A percentile compares a stretch with the other conserved stretches of the same genome.
These are phyloP conservation scores for Phoenix roebelenii DNA, from an alignment of 176 grass and related monocot genomes.

Conservation along the genomic window DNA sequence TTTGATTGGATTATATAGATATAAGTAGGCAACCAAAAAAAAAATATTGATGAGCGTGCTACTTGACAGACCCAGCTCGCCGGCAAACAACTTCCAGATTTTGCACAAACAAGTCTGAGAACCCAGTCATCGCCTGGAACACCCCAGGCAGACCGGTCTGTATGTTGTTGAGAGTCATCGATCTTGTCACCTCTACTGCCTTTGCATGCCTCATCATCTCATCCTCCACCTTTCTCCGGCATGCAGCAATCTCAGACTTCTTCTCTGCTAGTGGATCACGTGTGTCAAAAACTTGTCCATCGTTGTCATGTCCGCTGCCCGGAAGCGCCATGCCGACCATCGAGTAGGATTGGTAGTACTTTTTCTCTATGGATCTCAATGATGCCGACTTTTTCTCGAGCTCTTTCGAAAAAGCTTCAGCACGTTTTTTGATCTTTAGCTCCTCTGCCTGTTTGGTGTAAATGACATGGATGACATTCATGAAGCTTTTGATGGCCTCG, in stretches of 20 bases:
- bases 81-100: conserved; percentile 61
- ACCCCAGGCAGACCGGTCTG: conserved; percentile 94
- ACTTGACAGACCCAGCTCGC: conserved; percentile 55
- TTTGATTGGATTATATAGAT: conserved; percentile 38
- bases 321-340: conserved; percentile 76
- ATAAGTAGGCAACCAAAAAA: conserved; percentile 9
- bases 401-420: conserved; percentile 70
- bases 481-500: conserved; percentile 91
- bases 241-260: conserved; percentile 64
- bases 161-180: conserved; percentile 95
- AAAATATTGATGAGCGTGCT: conserved; percentile 22
- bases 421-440: conserved; percentile 76
- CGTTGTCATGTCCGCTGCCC: conserved; percentile 44
- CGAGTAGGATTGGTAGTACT: conserved; percentile 93
- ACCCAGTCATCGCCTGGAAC: conserved; percentile 83
- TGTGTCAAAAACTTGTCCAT: conserved; percentile 55
- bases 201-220: conserved; percentile 78
- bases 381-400: conserved; percentile 83
- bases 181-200: conserved; percentile 72
- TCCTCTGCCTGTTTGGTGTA: conserved; percentile 93
- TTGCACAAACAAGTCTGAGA: conserved; percentile 74
- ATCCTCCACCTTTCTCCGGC: conserved; percentile 76
- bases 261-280: conserved; percentile 90
- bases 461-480: conserved; percentile 84
- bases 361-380: conserved; percentile 77